Conservation (phyloP, 305 asterid genomes). For the Andrographis paniculata region DNA sequence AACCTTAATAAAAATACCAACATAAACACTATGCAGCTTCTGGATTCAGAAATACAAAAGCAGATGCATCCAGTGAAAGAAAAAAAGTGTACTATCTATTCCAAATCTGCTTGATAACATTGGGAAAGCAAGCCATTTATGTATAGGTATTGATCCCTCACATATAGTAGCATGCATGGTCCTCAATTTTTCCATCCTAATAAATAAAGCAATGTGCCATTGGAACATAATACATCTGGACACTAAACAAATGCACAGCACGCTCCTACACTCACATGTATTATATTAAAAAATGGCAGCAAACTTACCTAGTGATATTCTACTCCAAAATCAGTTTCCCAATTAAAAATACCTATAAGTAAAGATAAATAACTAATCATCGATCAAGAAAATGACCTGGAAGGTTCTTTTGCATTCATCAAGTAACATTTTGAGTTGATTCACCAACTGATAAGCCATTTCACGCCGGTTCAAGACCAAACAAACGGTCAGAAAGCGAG, state of each 20-base stretch:
- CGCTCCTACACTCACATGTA: background rate
- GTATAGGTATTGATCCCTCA: too few species aligned
- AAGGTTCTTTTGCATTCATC: conserved; percentile 90
- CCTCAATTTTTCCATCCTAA: too few species aligned
- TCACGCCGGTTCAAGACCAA: conserved; percentile 84
- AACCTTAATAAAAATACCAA: conserved; percentile 3
- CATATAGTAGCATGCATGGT: too few species aligned
- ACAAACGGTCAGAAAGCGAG: conserved; percentile 87
- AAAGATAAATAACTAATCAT: background rate
- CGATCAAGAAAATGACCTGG: conserved; percentile 46
- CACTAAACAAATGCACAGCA: conserved; percentile 10
- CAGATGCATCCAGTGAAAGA: too few species aligned
- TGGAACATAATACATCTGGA: too few species aligned
- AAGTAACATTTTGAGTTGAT: conserved; percentile 82
- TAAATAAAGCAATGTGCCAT: too few species aligned
- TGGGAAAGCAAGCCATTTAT: too few species aligned
- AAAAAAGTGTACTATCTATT: too few species aligned
- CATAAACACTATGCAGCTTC: background rate
- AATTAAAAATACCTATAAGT: background rate
- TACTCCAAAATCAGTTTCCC: background rate
- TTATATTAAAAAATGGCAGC: background rate
- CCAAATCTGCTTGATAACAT: too few species aligned
- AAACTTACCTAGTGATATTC: conserved; percentile 4
- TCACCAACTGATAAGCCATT: conserved; percentile 72
- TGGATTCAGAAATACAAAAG: too few species aligned